phyloP scores from a whole-genome alignment of 2,329 filamentous ascomycete species.

The Nemania bipapillata region DNA sequence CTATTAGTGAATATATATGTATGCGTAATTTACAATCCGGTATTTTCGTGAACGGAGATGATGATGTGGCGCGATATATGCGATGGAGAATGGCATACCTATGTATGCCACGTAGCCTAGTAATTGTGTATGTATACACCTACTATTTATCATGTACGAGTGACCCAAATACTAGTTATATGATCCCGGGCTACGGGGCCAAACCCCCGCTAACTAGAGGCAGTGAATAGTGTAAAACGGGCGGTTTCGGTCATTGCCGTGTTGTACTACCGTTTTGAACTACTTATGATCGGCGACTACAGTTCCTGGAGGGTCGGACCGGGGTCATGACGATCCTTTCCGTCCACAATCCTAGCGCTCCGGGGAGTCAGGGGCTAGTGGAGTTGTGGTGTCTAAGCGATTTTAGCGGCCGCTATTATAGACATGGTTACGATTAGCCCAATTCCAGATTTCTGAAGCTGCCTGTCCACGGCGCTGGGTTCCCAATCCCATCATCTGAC shows the following conservation, averaged over 20 bases:
- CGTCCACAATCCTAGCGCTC: conserved; percentile 8
- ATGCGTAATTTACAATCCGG: neutral
- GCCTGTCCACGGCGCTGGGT: conserved; percentile 29
- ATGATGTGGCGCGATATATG: neutral
- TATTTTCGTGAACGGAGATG: conserved; percentile 9
- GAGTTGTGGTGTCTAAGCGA: conserved; percentile 6
- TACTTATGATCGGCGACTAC: neutral
- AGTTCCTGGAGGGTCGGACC: too few species aligned
- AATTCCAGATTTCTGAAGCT: conserved; percentile 13
- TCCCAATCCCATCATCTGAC: neutral
- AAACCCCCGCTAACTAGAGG: neutral
- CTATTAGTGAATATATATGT: neutral
- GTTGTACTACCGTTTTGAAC: neutral
- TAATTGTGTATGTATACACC: neutral
- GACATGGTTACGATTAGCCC: conserved; percentile 16
- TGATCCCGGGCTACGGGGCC: conserved; percentile 11
- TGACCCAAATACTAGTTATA: neutral
- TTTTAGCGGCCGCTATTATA: conserved; percentile 19
- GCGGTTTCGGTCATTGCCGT: conserved; percentile 9
- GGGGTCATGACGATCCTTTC: conserved; percentile 18
- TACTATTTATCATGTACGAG: neutral
- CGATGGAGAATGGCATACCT: neutral
- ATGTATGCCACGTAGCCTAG: too few species aligned
- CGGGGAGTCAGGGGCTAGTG: conserved; percentile 16
- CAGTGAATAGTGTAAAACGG: neutral